These are phyloP conservation scores for Magnolia sinica DNA, from an alignment of 164 flowering plant species.

Conservation along the genomic window DNA sequence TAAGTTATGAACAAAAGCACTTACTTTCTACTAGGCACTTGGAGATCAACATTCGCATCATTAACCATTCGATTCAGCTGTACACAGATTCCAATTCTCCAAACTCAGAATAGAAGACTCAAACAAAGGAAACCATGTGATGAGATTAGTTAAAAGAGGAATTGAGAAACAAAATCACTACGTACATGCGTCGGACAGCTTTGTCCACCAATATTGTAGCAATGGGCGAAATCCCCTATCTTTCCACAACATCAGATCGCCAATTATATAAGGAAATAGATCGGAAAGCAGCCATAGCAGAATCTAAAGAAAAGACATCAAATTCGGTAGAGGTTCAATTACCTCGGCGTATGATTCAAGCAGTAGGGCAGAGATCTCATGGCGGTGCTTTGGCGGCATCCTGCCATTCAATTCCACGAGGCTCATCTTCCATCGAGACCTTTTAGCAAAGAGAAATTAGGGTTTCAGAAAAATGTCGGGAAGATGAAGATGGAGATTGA, in stretches of 20 bases:
- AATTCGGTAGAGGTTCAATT: not conserved
- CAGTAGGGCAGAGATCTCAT: not conserved
- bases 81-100: not conserved
- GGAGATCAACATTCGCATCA: not conserved
- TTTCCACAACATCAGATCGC: not conserved
- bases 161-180: not conserved
- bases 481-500: not conserved
- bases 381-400: conserved; percentile 7
- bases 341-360: conserved; percentile 10
- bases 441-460: not conserved
- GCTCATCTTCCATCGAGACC: conserved; percentile 5
- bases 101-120: not conserved
- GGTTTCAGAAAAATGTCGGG: not conserved
- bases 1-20: not conserved
- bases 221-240: conserved; percentile 5
- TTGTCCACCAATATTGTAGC: not conserved
- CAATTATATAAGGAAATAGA: not conserved
- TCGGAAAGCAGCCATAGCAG: not conserved
- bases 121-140: not conserved
- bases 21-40: conserved; percentile 8
- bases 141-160: not conserved
- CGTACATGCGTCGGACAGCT: conserved; percentile 12
- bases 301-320: not conserved
- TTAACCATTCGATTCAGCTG: conserved; percentile 1
- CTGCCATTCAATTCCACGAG: conserved; percentile 7